These are phyloP conservation scores for Papiliotrema flavescens DNA, from an alignment of 1,284 basidiomycete species.

Conservation along the genomic window DNA sequence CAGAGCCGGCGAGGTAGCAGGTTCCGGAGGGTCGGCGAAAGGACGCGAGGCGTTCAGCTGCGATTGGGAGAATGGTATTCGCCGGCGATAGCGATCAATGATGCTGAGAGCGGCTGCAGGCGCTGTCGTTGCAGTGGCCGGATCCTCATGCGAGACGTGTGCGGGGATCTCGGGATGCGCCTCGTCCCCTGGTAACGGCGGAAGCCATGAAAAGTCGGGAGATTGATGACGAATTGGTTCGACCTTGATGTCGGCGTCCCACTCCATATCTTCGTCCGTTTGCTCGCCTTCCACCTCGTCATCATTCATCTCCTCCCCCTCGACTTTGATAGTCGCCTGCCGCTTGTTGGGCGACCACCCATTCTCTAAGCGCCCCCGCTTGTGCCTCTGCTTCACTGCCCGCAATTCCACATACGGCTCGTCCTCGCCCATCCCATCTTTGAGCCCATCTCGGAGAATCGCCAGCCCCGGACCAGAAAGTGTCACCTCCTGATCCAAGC, in stretches of 20 bases:
- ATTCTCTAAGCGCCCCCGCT: no score
- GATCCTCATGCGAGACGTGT: not conserved
- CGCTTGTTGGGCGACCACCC: constrained; percentile 19
- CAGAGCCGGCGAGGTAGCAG: not conserved
- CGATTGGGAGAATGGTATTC: constrained; percentile 32
- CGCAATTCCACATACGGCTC: constrained; percentile 23
- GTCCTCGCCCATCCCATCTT: constrained; percentile 22
- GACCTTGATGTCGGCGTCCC: not conserved
- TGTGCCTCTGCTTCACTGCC: no score
- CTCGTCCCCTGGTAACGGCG: constrained; percentile 25
- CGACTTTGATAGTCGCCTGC: constrained; percentile 1
- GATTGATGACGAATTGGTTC: constrained; percentile 11
- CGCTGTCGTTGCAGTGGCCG: not conserved
- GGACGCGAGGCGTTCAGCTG: constrained; percentile 23
- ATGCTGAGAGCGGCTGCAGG: constrained; percentile 24
- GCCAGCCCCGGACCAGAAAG: constrained; percentile 24
- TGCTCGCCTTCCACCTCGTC: not conserved
- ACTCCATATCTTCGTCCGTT: constrained; percentile 6
- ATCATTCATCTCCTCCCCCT: constrained; percentile 10
- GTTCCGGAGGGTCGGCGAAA: constrained; percentile 24
- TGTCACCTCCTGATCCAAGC: constrained; percentile 21
- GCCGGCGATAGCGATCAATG: constrained; percentile 33
- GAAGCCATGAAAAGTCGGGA: constrained; percentile 34
- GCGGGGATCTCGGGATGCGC: not conserved
- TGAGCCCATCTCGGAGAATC: constrained; percentile 28